Percentiles rank a stretch among this genome's conserved stretches.
These are phyloP conservation scores for Phallus indusiatus DNA, from an alignment of 768 basidiomycete species.

Conservation along the genomic window DNA sequence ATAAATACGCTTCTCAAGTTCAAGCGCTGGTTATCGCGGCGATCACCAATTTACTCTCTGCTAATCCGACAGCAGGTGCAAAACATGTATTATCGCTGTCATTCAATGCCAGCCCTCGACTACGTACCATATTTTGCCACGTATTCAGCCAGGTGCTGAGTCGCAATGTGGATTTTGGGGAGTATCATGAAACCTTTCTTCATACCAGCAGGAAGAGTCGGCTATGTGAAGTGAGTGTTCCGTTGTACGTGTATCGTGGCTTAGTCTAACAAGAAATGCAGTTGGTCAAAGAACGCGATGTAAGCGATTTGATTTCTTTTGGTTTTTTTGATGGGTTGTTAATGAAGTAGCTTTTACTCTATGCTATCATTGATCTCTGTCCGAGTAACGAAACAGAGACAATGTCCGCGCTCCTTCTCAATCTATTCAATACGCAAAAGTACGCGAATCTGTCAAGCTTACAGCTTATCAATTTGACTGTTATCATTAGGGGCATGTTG, in stretches of 20 bases:
- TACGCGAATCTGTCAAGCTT: constrained; percentile 21
- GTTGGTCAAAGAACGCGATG: constrained; percentile 69
- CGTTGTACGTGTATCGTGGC: constrained; percentile 6
- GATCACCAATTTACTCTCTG: constrained; percentile 68
- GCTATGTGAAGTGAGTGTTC: constrained; percentile 44
- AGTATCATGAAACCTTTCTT: constrained; percentile 40
- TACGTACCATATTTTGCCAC: constrained; percentile 73
- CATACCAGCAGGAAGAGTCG: constrained; percentile 38
- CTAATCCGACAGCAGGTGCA: constrained; percentile 82
- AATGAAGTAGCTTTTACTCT: constrained; percentile 45
- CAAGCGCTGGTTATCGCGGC: constrained; percentile 73
- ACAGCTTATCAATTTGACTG: neutral
- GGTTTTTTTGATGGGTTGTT: neutral
- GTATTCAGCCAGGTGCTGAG: constrained; percentile 75
- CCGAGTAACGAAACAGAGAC: constrained; percentile 65
- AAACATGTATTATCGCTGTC: constrained; percentile 79
- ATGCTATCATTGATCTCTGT: constrained; percentile 84
- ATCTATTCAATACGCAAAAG: constrained; percentile 72
- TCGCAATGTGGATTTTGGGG: constrained; percentile 70
- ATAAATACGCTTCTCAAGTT: constrained; percentile 28
- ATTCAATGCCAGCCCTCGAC: constrained; percentile 59
- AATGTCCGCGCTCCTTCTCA: constrained; percentile 73
- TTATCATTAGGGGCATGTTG: constrained; percentile 32
- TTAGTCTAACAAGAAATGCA: constrained; percentile 19
- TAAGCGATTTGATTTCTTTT: constrained; percentile 18